Evolutionary conservation across 768 basidiomycete genomes (phyloP), one percentile per base, ranked within the genome.

Genomic region (Hysterangium stoloniferum): DNA sequence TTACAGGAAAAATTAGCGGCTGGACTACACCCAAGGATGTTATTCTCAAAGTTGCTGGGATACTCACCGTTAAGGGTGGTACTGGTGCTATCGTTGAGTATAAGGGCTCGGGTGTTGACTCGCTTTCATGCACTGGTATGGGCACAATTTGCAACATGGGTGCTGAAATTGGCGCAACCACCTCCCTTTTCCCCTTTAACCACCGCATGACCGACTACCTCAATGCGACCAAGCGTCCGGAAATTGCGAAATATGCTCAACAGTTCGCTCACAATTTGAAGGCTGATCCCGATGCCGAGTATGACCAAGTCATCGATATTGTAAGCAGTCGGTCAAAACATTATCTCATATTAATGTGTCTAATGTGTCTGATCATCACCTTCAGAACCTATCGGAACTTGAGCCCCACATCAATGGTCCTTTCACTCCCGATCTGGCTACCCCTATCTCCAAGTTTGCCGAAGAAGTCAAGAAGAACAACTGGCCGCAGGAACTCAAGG

Each of bases 111-210:
- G 95, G 95, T 76, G 86, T 98, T 55, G 86, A 95, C 64, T 91
- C 91, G 29, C 79, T 99, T 54, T 96, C 93, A 42, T 91, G 87
- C 79, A 99, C 95, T 42, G 95, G 95, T 69, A 96, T 98, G 94
- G 95, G 91, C 46, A 98, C 95, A 19, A 95, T 99, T 62, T 97
- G 95, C 70, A 99, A 97, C 81, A 99, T 98, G 95, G 95, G 95
- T 76, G 95, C 95, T 59, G 95, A 99, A 71, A 97, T 98, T 62
- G 95, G 95, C 66, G 96, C 96, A 32, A 99, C 96, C 8, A 98
- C 96, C 19, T 97, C 95, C 15, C 71, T 98, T 59, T 99, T 99
- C 90, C 96, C 96, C 61, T 98, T 87, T 83, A 99, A 98, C 75
- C 66, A 72, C 57, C 90, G 94, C 62, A 98, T 98, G 96, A 77